Conservation (phyloP, 139 green algal genomes). For the Tetraselmis striata region DNA sequence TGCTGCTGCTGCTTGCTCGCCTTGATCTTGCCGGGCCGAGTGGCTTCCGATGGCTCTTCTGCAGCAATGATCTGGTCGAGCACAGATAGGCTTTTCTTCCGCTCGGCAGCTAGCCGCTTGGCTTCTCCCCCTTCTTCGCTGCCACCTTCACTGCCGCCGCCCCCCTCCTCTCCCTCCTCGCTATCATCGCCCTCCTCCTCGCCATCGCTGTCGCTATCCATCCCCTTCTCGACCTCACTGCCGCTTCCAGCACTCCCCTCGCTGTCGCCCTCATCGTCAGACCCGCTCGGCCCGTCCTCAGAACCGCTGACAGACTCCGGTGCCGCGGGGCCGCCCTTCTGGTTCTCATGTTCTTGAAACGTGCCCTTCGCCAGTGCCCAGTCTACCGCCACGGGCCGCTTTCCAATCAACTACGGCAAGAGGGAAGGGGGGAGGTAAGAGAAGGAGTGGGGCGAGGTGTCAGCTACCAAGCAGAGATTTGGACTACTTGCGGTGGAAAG, state of each 20-base stretch:
- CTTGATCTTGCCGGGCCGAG: constrained; percentile 3
- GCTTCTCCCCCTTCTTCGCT: neutral
- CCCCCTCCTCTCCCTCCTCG: neutral
- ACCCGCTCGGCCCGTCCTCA: neutral
- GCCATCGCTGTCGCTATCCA: neutral
- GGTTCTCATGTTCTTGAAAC: constrained; percentile 32
- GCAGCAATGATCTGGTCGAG: constrained; percentile 20
- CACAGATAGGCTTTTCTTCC: constrained; percentile 19
- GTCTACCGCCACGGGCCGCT: constrained; percentile 76
- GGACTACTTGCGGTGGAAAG: no score
- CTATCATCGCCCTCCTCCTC: constrained; percentile 20
- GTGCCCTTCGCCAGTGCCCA: constrained; percentile 80
- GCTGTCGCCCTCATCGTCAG: neutral
- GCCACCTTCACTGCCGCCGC: neutral
- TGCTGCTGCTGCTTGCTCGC: constrained; percentile 11
- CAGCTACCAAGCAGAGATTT: no score
- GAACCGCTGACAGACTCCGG: no score
- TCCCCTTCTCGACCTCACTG: constrained; percentile 1
- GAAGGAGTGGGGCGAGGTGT: no score
- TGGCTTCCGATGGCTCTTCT: no score
- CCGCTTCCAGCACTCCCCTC: neutral
- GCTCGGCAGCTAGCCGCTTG: constrained; percentile 21
- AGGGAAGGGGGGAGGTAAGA: no score
- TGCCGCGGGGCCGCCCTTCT: neutral
- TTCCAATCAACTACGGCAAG: constrained; percentile 40